Base-by-base conservation (phyloP, 2,329 filamentous ascomycete genomes). In the Teratosphaeria gauchensis region DNA sequence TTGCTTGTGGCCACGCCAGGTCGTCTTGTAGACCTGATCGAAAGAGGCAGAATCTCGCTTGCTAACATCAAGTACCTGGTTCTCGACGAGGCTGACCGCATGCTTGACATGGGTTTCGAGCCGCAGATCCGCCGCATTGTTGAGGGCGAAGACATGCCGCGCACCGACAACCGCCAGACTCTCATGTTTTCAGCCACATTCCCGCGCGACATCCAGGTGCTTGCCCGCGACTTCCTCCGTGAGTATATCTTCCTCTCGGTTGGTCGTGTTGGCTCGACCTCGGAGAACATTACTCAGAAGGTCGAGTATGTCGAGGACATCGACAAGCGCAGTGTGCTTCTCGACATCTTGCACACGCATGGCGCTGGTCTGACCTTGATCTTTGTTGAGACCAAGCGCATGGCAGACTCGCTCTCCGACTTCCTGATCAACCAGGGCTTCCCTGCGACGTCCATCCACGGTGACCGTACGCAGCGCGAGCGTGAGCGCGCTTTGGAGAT, bases 61-160 rank as follows among this genome's bases (percentile, higher is more conserved):
- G 85, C 87, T 77, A 96, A 96, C 83, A 99, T 99, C 84, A 97
- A 96, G 82, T 99, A 99, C 75, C 84, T 99, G 63, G 90, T 99
- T 69, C 89, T 99, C 58, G 94, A 99, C 70, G 94, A 99, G 84
- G 94, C 94, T 76, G 94, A 99, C 81, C 94, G 94, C 76, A 99
- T 99, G 94, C 83, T 99, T 83, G 94, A 99, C 84, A 99, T 99
- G 94, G 94, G 94, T 94, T 99, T 99, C 83, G 94, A 99, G 82
- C 94, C 94, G 71, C 94, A 99, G 80, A 99, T 99, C 73, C 92
- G 94, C 72, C 89, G 92, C 70, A 97, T 99, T 71, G 94, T 99
- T 53, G 92, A 97, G 78, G 91, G 91, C 61, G 94, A 97, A 79
- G 94, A 99, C 71, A 99, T 99, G 94, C 94, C 94, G 59, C 76